Base-by-base conservation (phyloP, 139 green algal species). In the Chlorella vulgaris region DNA sequence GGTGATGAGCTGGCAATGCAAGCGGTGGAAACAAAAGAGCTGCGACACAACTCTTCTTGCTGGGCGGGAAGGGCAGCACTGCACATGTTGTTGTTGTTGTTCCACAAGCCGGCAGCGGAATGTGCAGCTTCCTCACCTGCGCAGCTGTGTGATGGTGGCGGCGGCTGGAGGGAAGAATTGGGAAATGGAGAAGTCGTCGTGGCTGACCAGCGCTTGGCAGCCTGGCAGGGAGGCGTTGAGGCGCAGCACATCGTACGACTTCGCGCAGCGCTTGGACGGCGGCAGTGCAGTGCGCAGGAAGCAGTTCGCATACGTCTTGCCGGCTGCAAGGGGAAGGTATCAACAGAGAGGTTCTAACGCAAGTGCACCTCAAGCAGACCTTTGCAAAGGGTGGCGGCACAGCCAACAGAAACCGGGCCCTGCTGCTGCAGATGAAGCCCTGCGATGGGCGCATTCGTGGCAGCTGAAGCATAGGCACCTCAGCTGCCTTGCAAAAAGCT, bases 131-230 rank as follows among this genome's bases (percentile, higher is more conserved):
- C 22, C 53, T 3, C 73, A 68, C 73, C 53, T 87, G 29, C 96
- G 84, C 24, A 93, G 50, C 69, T 94, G 92, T 2, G 85, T 92
- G 69, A 95, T 71, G 51, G 92, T 89, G 2, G 85, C 82, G 0
- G 83, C 69, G 2, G 18, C 74, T 4, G 68, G 40, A 0, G 89
- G 87, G 5, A 95, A 79, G 69, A 86, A 86, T 24, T 91, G 82
- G 29, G 91, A 81, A n/a, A 96, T 81, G 81, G 88, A 95, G 83
- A 92, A 96, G 86, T 98, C 95, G 80, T 98, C 94, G 76, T 99
- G 96, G 15, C 89, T 95, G 29, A 84, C 86, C 19, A 98, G 87
- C 31, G 97, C 86, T 10, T 76, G 53, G 86, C 96, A 99, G 69
- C 86, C 58, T 0, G 89, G 87, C 8, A 85, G 39, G 29, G 83